Evolutionary conservation across 805 yeast genomes (phyloP).

Genomic region (Kodamaea fukazawae): DNA sequence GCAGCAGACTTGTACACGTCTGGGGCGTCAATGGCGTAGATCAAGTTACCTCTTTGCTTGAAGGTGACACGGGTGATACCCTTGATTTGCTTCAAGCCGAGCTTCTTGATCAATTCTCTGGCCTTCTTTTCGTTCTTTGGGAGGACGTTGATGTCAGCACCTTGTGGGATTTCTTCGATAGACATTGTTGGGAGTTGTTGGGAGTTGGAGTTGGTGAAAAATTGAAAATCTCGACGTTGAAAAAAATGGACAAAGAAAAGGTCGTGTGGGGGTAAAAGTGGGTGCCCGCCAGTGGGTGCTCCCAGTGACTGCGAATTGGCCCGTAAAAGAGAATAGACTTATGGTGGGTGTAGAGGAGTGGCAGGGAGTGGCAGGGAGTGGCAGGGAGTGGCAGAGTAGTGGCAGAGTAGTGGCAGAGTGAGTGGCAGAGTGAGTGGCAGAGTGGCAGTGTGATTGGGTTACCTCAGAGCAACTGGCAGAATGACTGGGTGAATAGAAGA

Average conservation of each 20-base stretch:
- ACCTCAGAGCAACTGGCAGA: no score
- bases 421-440: no score
- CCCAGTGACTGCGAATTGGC: background rate
- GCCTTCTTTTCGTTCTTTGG: slow-evolving; percentile 95
- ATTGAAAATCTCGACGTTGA: slow-evolving; percentile 1
- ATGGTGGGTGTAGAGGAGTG: no score
- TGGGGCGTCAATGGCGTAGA: slow-evolving; percentile 88
- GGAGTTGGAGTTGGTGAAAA: slow-evolving; percentile 7
- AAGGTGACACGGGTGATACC: slow-evolving; percentile 95
- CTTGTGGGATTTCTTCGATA: slow-evolving; percentile 68
- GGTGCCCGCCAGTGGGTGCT: background rate
- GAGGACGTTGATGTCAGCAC: slow-evolving; percentile 77
- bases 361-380: no score
- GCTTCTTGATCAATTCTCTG: slow-evolving; percentile 81
- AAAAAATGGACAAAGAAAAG: background rate
- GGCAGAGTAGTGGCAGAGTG: no score
- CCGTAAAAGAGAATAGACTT: no score
- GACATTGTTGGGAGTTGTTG: slow-evolving; percentile 29
- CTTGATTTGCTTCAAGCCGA: slow-evolving; percentile 84
- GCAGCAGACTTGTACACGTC: slow-evolving; percentile 92
- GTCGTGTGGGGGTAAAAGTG: background rate
- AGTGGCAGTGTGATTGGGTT: no score
- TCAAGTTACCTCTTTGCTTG: slow-evolving; percentile 88
- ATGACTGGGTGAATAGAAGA: slow-evolving; percentile 1
- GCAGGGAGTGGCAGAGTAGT: no score